Evolutionary conservation across 192 early-diverging fungal genomes (phyloP).

Genomic region (Kickxella alabastrina): DNA sequence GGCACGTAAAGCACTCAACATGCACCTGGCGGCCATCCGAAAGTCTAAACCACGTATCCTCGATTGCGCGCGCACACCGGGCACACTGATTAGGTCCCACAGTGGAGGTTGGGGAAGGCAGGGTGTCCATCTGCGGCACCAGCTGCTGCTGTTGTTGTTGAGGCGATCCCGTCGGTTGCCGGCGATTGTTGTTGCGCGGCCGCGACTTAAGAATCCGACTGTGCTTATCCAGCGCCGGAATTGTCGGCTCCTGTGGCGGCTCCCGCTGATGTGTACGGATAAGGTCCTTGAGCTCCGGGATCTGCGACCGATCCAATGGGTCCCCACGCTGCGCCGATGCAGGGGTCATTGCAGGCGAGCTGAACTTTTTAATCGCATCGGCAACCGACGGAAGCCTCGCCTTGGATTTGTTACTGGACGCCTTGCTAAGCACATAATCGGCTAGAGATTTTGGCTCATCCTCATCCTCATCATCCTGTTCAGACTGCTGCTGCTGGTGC

Average conservation of each 20-base stretch:
- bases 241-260: constrained; percentile 38
- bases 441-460: constrained; percentile 29
- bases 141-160: constrained; percentile 1
- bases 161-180: constrained; percentile 16
- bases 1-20: constrained; percentile 53
- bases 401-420: constrained; percentile 5
- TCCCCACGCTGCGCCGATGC: too few species aligned
- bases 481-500: neutral
- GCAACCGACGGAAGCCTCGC: constrained; percentile 33
- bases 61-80: constrained; percentile 30
- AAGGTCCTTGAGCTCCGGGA: constrained; percentile 42
- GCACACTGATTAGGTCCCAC: constrained; percentile 50
- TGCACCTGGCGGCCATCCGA: constrained; percentile 54
- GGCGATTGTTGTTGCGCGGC: constrained; percentile 43
- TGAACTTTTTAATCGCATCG: constrained; percentile 48
- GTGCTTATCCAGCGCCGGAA: constrained; percentile 43
- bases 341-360: too few species aligned
- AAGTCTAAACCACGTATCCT: constrained; percentile 52
- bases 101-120: too few species aligned
- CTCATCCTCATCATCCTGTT: neutral
- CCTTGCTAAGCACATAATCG: constrained; percentile 49
- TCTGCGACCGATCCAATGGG: constrained; percentile 12
- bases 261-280: constrained; percentile 45
- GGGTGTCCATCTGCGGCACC: neutral
- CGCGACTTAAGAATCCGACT: constrained; percentile 45